phyloP scores from a whole-genome alignment of 768 basidiomycete species.

The Hirschioporus abietinus region DNA sequence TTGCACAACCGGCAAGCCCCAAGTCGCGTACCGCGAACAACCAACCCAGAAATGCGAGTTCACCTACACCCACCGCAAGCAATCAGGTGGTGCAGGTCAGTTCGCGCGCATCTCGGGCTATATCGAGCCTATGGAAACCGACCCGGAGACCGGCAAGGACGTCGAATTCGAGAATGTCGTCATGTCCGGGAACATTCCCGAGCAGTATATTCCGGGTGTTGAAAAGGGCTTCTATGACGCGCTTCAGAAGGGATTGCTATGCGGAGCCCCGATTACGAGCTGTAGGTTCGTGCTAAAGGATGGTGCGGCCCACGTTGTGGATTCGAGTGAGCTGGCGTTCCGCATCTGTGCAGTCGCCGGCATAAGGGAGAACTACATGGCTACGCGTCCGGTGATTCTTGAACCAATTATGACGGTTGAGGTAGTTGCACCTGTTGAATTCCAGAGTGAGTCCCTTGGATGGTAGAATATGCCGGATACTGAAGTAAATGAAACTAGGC shows the following conservation, averaged over 20 bases:
- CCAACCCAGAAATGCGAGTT: slow-evolving; percentile 80
- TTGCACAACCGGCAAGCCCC: slow-evolving; percentile 91
- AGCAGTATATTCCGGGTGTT: slow-evolving; percentile 88
- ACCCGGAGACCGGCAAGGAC: slow-evolving; percentile 76
- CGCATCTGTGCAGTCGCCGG: slow-evolving; percentile 85
- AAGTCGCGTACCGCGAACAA: slow-evolving; percentile 95
- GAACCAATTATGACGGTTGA: slow-evolving; percentile 99
- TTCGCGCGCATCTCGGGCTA: slow-evolving; percentile 89
- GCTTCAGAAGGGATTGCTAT: slow-evolving; percentile 81
- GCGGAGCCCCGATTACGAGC: slow-evolving; percentile 84
- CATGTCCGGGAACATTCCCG: slow-evolving; percentile 89
- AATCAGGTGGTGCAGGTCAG: slow-evolving; percentile 95
- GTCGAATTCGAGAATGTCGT: slow-evolving; percentile 80
- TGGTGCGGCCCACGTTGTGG: slow-evolving; percentile 88
- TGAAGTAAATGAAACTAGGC: slow-evolving; percentile 35
- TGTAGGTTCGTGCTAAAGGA: slow-evolving; percentile 86
- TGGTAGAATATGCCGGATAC: slow-evolving; percentile 4
- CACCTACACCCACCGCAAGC: slow-evolving; percentile 94
- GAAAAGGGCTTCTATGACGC: slow-evolving; percentile 98
- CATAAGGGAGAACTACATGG: slow-evolving; percentile 83
- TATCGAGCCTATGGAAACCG: slow-evolving; percentile 77
- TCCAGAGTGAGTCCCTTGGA: slow-evolving; percentile 60
- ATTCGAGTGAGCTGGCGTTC: slow-evolving; percentile 97
- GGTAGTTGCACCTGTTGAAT: slow-evolving; percentile 92
- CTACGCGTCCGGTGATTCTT: slow-evolving; percentile 73